Base-by-base conservation (phyloP, 768 basidiomycete genomes). In the Crassisporium funariophilum region DNA sequence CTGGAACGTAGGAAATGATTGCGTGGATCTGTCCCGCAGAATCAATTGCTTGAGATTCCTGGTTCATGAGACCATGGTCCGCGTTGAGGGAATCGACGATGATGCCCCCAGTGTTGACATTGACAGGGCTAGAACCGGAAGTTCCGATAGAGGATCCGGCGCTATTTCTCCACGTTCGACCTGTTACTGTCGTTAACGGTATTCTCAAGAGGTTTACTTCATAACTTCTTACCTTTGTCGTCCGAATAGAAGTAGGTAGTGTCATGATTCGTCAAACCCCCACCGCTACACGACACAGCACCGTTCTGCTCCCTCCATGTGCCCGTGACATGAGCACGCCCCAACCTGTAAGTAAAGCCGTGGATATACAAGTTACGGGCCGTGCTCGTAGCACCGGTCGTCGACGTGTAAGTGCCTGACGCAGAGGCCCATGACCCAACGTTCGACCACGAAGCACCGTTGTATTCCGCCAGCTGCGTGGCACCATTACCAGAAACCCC, bases 11-110 rank as follows among this genome's bases (percentile, higher is more conserved):
- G 7, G 75, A 77, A n/a, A 76, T 76, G 17, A 75, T 71, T 4
- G 65, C 61, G 47, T 77, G 76, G 27, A 76, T 68, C 41, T 70
- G 71, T 21, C 75, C 75, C 2, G 61, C 43, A 3, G 74, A 74
- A 42, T 77, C 76, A 3, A 76, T 69, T 13, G 64, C 69, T 58
- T 77, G 76, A 0, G 74, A 73, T 47, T 77, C 76, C 55, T 77
- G 76, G 53, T 77, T 77, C 73, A 77, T 76, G n/a, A 77, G 63
- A 2, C 69, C 76, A 52, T 77, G 75, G 48, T 77, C 71, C 8
- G 75, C 71, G 41, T 77, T 67, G 16, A 75, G 58, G 4, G 71
- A 56, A 45, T 77, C 75, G 19, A 74, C 61, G 42, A 75, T 70
- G 12, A 75, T 71, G 9, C 73, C 75, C 5, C 56, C 63, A 1